These are phyloP conservation scores for Vigna nakashimae DNA, from an alignment of 306 rosid species.

Conservation along the genomic window DNA sequence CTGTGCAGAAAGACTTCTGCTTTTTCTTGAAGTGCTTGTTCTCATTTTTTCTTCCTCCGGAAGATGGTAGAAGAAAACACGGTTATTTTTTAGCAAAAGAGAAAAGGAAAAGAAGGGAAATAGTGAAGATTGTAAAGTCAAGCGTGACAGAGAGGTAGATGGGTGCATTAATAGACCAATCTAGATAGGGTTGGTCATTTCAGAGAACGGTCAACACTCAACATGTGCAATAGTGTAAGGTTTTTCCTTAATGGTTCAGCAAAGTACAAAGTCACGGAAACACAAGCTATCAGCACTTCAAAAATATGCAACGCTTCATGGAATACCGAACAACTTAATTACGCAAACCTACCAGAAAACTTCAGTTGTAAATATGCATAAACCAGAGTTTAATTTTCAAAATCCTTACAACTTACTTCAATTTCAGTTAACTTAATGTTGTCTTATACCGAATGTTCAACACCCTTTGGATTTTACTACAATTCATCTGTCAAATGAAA, in stretches of 20 bases:
- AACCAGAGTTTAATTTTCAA: neutral
- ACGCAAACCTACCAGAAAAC: neutral
- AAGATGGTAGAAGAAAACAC: slow-evolving; percentile 33
- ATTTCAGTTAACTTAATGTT: neutral
- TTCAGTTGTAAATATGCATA: neutral
- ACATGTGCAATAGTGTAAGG: slow-evolving; percentile 19
- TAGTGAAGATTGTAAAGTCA: slow-evolving; percentile 1
- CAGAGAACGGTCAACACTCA: slow-evolving; percentile 23
- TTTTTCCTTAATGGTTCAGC: neutral
- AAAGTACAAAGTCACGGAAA: neutral
- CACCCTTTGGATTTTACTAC: neutral
- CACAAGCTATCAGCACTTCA: neutral
- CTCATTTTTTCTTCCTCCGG: slow-evolving; percentile 9
- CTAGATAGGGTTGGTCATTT: slow-evolving; percentile 18
- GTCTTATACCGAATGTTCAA: neutral
- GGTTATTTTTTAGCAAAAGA: too few species aligned
- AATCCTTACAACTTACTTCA: neutral
- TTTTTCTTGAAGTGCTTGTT: slow-evolving; percentile 9
- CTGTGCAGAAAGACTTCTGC: neutral
- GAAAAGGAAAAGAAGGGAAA: neutral
- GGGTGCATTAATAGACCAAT: slow-evolving; percentile 6
- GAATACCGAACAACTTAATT: neutral
- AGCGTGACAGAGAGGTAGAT: slow-evolving; percentile 31
- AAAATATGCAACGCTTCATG: neutral
- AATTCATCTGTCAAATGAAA: neutral